Percentiles rank a stretch among this genome's conserved stretches.
These are phyloP conservation scores for Sporothrix brunneoviolacea DNA, from an alignment of 2,329 filamentous ascomycete genomes.

Conservation along the genomic window DNA sequence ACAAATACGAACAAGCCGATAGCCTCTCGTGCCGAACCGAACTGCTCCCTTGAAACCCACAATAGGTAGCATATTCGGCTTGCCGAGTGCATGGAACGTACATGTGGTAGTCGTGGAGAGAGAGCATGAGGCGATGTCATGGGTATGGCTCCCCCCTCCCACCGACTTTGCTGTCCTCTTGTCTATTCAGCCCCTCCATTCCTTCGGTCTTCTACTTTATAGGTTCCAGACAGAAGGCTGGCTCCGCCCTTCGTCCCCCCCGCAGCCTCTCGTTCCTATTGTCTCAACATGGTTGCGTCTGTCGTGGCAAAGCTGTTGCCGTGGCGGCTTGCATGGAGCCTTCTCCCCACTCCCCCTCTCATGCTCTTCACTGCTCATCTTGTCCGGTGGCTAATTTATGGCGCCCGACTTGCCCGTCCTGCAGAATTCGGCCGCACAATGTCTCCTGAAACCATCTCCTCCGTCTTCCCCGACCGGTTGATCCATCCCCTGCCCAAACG, in stretches of 20 bases:
- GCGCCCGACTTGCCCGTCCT: conserved; percentile 17
- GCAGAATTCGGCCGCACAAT: conserved; percentile 46
- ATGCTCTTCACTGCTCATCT: neutral
- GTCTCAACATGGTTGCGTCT: too few species aligned
- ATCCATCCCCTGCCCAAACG: conserved; percentile 90
- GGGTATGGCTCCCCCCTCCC: conserved; percentile 13
- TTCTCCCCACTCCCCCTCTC: neutral
- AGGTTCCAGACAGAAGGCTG: too few species aligned
- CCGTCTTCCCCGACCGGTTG: conserved; percentile 79
- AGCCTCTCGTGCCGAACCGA: neutral
- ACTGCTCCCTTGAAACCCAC: neutral
- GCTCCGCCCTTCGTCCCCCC: too few species aligned
- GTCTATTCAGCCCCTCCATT: neutral
- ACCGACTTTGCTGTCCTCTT: conserved; percentile 3
- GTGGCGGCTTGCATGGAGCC: too few species aligned
- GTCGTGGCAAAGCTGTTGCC: too few species aligned
- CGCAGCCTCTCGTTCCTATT: too few species aligned
- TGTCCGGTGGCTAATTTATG: conserved; percentile 25
- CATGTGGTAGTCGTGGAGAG: conserved; percentile 10
- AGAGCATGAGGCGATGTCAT: conserved; percentile 15
- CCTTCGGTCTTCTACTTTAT: neutral
- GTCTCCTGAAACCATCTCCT: conserved; percentile 70
- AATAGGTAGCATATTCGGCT: neutral
- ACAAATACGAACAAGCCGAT: neutral
- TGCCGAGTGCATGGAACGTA: conserved; percentile 9